Conservation (phyloP, 805 yeast species). For the Saccharomycopsis sp. region DNA sequence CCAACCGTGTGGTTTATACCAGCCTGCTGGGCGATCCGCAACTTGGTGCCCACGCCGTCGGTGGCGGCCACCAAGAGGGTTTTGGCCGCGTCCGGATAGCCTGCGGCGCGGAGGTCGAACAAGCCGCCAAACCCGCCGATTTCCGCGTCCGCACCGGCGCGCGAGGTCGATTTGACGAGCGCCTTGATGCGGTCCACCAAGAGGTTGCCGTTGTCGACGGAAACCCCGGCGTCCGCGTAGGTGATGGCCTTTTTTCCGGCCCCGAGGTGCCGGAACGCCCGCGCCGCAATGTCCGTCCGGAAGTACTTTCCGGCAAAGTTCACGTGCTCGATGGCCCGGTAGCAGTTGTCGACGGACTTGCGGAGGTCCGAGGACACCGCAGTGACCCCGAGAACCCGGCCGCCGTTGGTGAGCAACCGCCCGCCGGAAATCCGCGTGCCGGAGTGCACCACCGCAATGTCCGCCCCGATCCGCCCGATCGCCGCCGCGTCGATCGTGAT, state of each 20-base stretch:
- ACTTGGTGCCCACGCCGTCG: constrained; percentile 98
- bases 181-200: constrained; percentile 87
- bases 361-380: constrained; percentile 71
- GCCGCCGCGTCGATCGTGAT: constrained; percentile 46
- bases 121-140: constrained; percentile 99
- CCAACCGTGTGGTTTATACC: constrained; percentile 96
- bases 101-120: constrained; percentile 84
- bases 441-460: constrained; percentile 86
- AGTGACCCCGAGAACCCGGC: constrained; percentile 93
- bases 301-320: constrained; percentile 68
- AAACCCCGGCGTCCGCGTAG: constrained; percentile 94
- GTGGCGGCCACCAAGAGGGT: constrained; percentile 94
- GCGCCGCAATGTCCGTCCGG: constrained; percentile 92
- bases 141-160: constrained; percentile 96
- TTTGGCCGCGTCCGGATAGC: constrained; percentile 64
- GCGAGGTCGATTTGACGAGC: constrained; percentile 83
- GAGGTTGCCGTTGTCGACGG: constrained; percentile 90
- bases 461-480: constrained; percentile 28
- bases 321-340: constrained; percentile 74
- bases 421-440: constrained; percentile 69
- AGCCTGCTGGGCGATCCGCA: constrained; percentile 87
- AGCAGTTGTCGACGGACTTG: constrained; percentile 81
- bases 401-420: constrained; percentile 73
- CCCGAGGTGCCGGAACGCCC: constrained; percentile 62
- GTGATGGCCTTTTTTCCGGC: constrained; percentile 47